These are phyloP conservation scores for Globisporangium yorkense DNA, from an alignment of 352 stramenopile genomes.

Conservation along the genomic window DNA sequence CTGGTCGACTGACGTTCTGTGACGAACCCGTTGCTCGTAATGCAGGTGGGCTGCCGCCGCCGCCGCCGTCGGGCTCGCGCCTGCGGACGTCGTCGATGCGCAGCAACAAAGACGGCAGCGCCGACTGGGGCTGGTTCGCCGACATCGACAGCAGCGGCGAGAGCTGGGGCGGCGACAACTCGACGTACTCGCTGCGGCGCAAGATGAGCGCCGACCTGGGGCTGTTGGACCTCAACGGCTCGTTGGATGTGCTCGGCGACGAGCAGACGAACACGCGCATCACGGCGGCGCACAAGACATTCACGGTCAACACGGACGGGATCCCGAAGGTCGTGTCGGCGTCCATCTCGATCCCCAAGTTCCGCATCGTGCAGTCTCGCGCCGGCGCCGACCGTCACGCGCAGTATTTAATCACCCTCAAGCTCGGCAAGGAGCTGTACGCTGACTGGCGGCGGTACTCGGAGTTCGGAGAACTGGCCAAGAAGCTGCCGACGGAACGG, in stretches of 20 bases:
- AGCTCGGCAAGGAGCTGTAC: conserved; percentile 83
- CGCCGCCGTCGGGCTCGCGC: conserved; percentile 57
- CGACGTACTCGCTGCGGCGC: conserved; percentile 53
- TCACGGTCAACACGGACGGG: conserved; percentile 66
- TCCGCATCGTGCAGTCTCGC: conserved; percentile 83
- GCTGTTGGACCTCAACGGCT: conserved; percentile 52
- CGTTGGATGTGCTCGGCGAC: conserved; percentile 72
- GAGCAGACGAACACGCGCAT: conserved; percentile 81
- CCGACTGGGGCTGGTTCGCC: conserved; percentile 85
- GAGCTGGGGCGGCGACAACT: conserved; percentile 68
- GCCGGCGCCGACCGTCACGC: conserved; percentile 75
- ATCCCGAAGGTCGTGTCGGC: conserved; percentile 76
- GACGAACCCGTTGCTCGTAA: background rate
- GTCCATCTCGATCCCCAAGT: conserved; percentile 82
- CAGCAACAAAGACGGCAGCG: conserved; percentile 62
- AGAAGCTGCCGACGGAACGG: conserved; percentile 58
- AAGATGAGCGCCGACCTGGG: conserved; percentile 68
- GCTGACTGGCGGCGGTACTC: conserved; percentile 86
- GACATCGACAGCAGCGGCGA: conserved; percentile 86
- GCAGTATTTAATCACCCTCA: conserved; percentile 86
- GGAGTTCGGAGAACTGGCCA: conserved; percentile 81
- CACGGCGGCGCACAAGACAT: conserved; percentile 83
- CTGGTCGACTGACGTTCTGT: background rate
- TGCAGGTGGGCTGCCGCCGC: conserved; percentile 31
- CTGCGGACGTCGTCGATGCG: conserved; percentile 15